Percentiles rank a stretch among this genome's conserved stretches.
Conservation (phyloP, 441 rosid genomes). For the Pelargonium australe region DNA sequence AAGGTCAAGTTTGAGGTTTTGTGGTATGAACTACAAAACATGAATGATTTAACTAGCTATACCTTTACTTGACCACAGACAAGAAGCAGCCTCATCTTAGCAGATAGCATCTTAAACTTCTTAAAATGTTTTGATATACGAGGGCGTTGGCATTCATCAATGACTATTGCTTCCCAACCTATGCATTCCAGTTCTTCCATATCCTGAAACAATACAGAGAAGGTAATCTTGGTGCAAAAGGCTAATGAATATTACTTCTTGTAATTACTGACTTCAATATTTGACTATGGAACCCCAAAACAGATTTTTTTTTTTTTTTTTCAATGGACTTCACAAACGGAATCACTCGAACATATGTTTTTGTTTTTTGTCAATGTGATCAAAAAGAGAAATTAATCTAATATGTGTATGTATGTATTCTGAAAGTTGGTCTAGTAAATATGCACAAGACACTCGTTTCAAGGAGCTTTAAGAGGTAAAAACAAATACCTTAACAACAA, state of each 20-base stretch:
- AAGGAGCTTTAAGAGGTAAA: neutral
- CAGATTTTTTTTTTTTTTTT: neutral
- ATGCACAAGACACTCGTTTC: neutral
- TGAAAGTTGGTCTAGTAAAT: neutral
- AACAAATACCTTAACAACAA: constrained; percentile 39
- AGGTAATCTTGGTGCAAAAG: neutral
- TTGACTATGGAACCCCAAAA: neutral
- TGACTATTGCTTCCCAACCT: constrained; percentile 44
- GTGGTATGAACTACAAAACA: neutral
- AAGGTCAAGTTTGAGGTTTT: neutral
- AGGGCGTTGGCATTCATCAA: constrained; percentile 45
- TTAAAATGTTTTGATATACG: constrained; percentile 26
- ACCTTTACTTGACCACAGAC: constrained; percentile 43
- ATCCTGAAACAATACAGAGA: constrained; percentile 37
- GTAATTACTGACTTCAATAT: neutral
- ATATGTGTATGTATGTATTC: neutral
- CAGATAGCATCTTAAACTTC: constrained; percentile 32
- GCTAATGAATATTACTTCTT: neutral
- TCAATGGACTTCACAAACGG: too few species aligned
- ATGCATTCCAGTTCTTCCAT: constrained; percentile 23
- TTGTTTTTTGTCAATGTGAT: neutral
- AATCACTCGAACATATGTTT: too few species aligned
- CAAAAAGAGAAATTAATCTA: neutral
- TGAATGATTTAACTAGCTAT: constrained; percentile 8
- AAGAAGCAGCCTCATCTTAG: constrained; percentile 43